Percentiles rank a stretch among this genome's conserved stretches.
phyloP scores from a whole-genome alignment of 2,329 filamentous ascomycete species.

The Xylariaceae sp. region DNA sequence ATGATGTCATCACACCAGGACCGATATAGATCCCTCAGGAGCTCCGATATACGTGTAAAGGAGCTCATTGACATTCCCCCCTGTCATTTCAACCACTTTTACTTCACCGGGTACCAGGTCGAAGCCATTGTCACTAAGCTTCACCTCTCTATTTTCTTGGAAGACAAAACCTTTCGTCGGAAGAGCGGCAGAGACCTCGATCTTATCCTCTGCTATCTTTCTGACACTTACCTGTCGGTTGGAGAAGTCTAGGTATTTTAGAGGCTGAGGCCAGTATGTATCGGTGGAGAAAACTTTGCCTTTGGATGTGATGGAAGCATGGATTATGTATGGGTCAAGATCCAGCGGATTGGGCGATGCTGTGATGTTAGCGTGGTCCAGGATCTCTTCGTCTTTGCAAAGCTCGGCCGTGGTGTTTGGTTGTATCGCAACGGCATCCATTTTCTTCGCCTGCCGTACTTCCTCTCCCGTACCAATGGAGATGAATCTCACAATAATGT shows the following conservation, averaged over 20 bases:
- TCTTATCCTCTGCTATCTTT: slow-evolving; percentile 22
- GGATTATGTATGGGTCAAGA: slow-evolving; percentile 47
- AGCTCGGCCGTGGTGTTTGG: slow-evolving; percentile 42
- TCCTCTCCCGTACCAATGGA: slow-evolving; percentile 40
- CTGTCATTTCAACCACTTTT: slow-evolving; percentile 28
- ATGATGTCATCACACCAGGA: slow-evolving; percentile 1
- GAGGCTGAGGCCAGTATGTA: slow-evolving; percentile 59
- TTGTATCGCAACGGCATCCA: slow-evolving; percentile 22
- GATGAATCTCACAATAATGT: slow-evolving; percentile 38
- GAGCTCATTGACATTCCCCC: slow-evolving; percentile 13
- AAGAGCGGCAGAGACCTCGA: slow-evolving; percentile 36
- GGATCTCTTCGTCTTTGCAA: slow-evolving; percentile 32
- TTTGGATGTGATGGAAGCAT: slow-evolving; percentile 40
- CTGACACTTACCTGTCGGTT: slow-evolving; percentile 39
- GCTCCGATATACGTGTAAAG: slow-evolving; percentile 29
- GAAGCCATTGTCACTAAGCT: slow-evolving; percentile 56
- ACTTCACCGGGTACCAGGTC: slow-evolving; percentile 52
- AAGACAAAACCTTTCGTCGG: slow-evolving; percentile 59
- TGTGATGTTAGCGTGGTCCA: slow-evolving; percentile 6
- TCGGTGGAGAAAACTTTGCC: slow-evolving; percentile 44
- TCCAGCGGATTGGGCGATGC: slow-evolving; percentile 34
- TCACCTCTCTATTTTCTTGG: slow-evolving; percentile 44
- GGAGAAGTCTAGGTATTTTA: slow-evolving; percentile 57
- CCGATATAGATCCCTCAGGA: slow-evolving; percentile 19
- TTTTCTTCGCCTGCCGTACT: slow-evolving; percentile 25